Evolutionary conservation across 495 filamentous ascomycete genomes (phyloP), one percentile per base, ranked within the genome.

Genomic region (Aspergillus sclerotioniger): DNA sequence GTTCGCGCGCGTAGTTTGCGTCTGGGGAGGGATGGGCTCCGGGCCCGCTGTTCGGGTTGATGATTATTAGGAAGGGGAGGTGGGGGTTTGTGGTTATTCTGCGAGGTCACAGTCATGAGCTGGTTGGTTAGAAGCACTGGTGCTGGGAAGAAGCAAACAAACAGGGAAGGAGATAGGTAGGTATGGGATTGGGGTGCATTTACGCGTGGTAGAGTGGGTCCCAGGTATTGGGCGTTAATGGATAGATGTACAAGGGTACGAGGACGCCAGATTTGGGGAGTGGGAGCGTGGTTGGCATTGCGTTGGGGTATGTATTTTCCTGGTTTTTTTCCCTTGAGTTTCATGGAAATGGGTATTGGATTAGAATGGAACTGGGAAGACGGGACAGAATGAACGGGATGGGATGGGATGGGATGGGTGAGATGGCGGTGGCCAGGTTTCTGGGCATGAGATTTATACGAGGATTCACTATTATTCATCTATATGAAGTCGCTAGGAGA

Each of bases 41-140:
- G 0, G 61, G 61, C 9, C 61, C 61, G 37, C 61, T 63, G 51
- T 63, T 63, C 35, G 61, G 61, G 51, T 63, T 63, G 32, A 63
- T 51, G 35, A 63, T 60, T 33, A 63, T 57, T n/a, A 63, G 53
- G 32, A 63, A 63, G 21, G 54, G 17, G 6, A 60, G 37, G 19
- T 52, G 6, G 17, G 61, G 57, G 50, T 63, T 51, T 8, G 32
- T 12, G 20, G 49, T 28, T 15, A 63, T 63, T 6, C 61, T 63
- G 35, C 37, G n/a, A n/a, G n/a, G n/a, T n/a, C n/a, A n/a, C n/a
- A n/a, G n/a, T n/a, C n/a, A n/a, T n/a, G n/a, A n/a, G n/a, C n/a
- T n/a, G n/a, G n/a, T n/a, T n/a, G n/a, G n/a, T n/a, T n/a, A n/a
- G n/a, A n/a, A n/a, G n/a, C n/a, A n/a, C n/a, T n/a, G 53, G 44